Evolutionary conservation across 2,329 filamentous ascomycete genomes (phyloP).

Genomic region (Microsporum ferrugineum): DNA sequence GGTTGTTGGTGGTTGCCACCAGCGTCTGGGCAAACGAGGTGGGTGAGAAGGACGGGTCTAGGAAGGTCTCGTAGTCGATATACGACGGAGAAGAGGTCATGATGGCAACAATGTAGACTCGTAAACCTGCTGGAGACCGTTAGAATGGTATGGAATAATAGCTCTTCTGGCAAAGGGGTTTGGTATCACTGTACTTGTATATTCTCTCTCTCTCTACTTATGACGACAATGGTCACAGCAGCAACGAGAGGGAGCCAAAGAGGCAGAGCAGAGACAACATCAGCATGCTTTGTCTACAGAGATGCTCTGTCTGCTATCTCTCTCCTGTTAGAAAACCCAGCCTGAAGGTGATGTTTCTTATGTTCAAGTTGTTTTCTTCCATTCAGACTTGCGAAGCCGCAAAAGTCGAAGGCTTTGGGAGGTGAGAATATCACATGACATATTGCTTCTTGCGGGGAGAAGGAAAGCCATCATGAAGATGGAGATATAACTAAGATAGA

Average conservation of each 20-base stretch:
- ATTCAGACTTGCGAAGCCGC: neutral
- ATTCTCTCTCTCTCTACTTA: neutral
- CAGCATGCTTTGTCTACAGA: neutral
- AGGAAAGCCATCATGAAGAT: neutral
- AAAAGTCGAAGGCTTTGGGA: neutral
- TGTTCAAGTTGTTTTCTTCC: neutral
- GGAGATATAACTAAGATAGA: neutral
- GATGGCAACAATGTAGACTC: neutral
- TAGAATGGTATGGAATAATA: neutral
- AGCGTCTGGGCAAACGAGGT: slow-evolving; percentile 77
- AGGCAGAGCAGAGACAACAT: neutral
- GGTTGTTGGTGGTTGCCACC: slow-evolving; percentile 81
- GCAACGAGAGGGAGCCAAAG: neutral
- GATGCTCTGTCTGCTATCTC: neutral
- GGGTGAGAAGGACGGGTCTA: slow-evolving; percentile 70
- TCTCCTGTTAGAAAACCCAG: no score
- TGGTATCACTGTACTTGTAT: neutral
- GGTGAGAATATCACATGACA: neutral
- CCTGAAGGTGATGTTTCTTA: neutral
- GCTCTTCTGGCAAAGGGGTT: neutral
- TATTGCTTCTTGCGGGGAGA: neutral
- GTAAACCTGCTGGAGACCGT: neutral
- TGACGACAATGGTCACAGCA: neutral
- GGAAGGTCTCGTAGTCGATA: slow-evolving; percentile 89
- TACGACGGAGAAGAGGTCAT: slow-evolving; percentile 38